These are phyloP conservation scores for Dicorynia guianensis DNA, from an alignment of 306 rosid species.

Conservation along the genomic window DNA sequence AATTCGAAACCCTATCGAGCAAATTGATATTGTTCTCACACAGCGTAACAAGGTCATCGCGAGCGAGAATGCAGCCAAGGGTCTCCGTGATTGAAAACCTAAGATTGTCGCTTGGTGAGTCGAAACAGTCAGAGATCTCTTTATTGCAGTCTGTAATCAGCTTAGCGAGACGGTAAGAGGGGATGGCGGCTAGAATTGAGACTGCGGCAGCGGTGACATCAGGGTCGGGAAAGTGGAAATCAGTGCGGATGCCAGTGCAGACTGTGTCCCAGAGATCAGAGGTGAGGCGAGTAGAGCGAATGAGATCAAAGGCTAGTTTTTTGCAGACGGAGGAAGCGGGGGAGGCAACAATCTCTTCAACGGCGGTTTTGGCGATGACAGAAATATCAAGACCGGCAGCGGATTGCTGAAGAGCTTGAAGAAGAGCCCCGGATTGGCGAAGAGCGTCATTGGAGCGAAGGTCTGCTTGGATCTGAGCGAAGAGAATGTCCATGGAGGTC, in stretches of 20 bases:
- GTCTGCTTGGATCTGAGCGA: conserved; percentile 99
- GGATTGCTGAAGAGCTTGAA: conserved; percentile 97
- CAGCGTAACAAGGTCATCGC: conserved; percentile 92
- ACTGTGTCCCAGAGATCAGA: conserved; percentile 97
- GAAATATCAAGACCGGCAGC: conserved; percentile 98
- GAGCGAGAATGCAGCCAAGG: conserved; percentile 89
- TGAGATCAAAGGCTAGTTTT: conserved; percentile 93
- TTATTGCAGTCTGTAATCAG: conserved; percentile 83
- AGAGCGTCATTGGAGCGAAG: conserved; percentile 98
- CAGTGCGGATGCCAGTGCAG: conserved; percentile 79
- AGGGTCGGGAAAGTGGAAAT: conserved; percentile 93
- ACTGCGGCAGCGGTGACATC: conserved; percentile 96
- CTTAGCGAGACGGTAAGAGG: conserved; percentile 73
- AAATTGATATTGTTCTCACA: conserved; percentile 89
- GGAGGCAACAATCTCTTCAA: conserved; percentile 92
- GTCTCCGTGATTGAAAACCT: conserved; percentile 91
- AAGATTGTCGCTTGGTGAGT: conserved; percentile 78
- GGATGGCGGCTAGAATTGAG: conserved; percentile 93
- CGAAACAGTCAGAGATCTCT: conserved; percentile 84
- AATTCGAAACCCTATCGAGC: conserved; percentile 78
- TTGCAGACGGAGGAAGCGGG: conserved; percentile 97
- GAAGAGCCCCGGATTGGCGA: conserved; percentile 94
- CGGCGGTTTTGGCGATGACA: conserved; percentile 90
- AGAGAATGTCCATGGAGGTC: conserved; percentile 80
- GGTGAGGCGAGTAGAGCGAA: conserved; percentile 95